Base-by-base conservation (phyloP, 257 asterid genomes). In the Gentiana dahurica region DNA sequence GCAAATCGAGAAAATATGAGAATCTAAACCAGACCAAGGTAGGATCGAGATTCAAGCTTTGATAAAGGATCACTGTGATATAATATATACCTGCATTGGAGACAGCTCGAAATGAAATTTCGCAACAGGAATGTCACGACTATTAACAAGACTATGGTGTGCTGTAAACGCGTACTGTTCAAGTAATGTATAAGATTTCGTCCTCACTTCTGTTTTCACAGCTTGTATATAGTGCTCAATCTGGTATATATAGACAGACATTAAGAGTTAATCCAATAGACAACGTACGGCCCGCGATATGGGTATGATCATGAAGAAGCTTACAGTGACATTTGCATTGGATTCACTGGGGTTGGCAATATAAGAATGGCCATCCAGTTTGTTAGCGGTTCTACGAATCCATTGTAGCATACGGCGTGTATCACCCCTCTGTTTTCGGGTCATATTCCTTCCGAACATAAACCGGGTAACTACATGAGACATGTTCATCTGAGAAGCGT, bases 81-180 rank as follows among this genome's bases (percentile, higher is more conserved):
- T 41, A 41, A 5, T 2, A 3, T 41, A 41, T 13, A 88, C 99
- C 97, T 92, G 97, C 95, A 92, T 83, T 1, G 99, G 94, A 1
- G 99, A 92, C 43, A 62, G 88, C 73, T 92, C 95, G 57, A 70
- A 88, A 73, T 84, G 95, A 67, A 92, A 92, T 65, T 86, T 92
- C 5, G 86, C 91, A 39, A 70, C 95, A 3, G 97, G 99, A 70
- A 92, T 77, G 66, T 81, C 58, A 36, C 71, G 62, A 72, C 94
- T 89, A 78, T 80, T 95, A 58, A 71, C 71, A 82, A 92, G 75
- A 73, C 99, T 92, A 72, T 95, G 85, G 68, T 88, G 99, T 1
- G 97, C 95, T 48, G 97, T 88, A 74, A 88, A 92, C 66, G 83
- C 99, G 3, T 88, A 75, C 73, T 88, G 95, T 75, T 92, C 99